These are phyloP conservation scores for Lycium ferocissimum DNA, from an alignment of 257 asterid genomes.

Conservation along the genomic window DNA sequence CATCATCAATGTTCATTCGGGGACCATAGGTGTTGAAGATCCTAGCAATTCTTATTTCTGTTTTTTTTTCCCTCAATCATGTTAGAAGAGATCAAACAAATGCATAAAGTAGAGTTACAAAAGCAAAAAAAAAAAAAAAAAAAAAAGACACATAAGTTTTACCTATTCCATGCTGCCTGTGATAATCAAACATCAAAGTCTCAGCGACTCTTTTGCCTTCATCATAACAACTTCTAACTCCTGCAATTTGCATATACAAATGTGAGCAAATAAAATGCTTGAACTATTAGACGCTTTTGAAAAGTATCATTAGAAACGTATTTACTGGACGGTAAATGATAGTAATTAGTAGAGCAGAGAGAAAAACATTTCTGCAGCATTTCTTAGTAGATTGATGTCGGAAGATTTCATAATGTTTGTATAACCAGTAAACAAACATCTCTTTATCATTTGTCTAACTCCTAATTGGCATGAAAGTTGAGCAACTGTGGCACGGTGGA, in stretches of 20 bases:
- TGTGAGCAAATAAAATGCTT: neutral
- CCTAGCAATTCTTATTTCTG: slow-evolving; percentile 97
- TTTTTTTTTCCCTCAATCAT: neutral
- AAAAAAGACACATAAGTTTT: no score
- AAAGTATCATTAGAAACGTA: neutral
- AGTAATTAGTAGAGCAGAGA: no score
- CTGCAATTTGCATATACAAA: slow-evolving; percentile 43
- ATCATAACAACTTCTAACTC: slow-evolving; percentile 94
- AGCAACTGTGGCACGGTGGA: neutral
- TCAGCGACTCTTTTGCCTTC: slow-evolving; percentile 98
- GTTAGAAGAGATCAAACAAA: slow-evolving; percentile 22
- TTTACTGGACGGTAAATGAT: no score
- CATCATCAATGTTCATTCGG: slow-evolving; percentile 95
- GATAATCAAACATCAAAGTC: slow-evolving; percentile 96
- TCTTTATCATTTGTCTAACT: neutral
- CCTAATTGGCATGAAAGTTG: neutral
- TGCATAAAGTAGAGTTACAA: neutral
- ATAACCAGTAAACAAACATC: neutral
- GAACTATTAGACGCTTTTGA: neutral
- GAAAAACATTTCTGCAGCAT: no score
- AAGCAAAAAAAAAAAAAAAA: no score
- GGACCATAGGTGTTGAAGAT: slow-evolving; percentile 98
- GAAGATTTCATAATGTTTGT: no score
- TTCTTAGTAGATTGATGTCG: no score
- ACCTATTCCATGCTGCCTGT: slow-evolving; percentile 97